Percentiles rank a stretch among this genome's conserved stretches.
These are phyloP conservation scores for Fusarium longipes DNA, from an alignment of 2,329 filamentous ascomycete species.

Conservation along the genomic window DNA sequence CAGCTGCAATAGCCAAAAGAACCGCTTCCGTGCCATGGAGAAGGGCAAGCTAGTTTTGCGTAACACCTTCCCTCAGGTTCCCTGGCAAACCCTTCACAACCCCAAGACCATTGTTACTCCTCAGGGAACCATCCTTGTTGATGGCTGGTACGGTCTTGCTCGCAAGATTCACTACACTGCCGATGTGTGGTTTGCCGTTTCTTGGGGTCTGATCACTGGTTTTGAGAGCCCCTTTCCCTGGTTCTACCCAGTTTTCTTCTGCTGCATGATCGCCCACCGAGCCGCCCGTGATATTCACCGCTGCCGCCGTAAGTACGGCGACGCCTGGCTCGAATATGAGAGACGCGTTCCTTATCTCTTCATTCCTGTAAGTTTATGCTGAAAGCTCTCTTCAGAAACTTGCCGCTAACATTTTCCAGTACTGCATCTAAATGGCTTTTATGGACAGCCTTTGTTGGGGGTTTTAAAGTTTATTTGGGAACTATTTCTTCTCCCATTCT, in stretches of 20 bases:
- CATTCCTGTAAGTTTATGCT: slow-evolving; percentile 67
- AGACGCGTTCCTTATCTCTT: slow-evolving; percentile 83
- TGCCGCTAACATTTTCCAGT: slow-evolving; percentile 48
- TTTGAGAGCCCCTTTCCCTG: slow-evolving; percentile 82
- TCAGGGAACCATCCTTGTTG: slow-evolving; percentile 79
- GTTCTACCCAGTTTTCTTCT: slow-evolving; percentile 91
- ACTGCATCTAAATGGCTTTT: slow-evolving; percentile 53
- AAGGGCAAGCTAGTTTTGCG: slow-evolving; percentile 76
- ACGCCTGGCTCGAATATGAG: slow-evolving; percentile 84
- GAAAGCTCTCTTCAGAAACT: neutral
- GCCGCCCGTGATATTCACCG: slow-evolving; percentile 80
- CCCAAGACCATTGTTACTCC: slow-evolving; percentile 80
- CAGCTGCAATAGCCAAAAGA: slow-evolving; percentile 92
- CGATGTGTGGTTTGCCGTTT: slow-evolving; percentile 61
- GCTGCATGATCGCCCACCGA: slow-evolving; percentile 83
- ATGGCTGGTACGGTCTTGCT: slow-evolving; percentile 85
- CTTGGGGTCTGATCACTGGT: slow-evolving; percentile 64
- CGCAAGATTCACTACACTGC: slow-evolving; percentile 70
- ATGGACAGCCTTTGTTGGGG: neutral
- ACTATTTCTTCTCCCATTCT: slow-evolving; percentile 5
- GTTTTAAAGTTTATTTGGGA: neutral
- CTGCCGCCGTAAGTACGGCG: slow-evolving; percentile 83
- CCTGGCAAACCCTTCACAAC: slow-evolving; percentile 85
- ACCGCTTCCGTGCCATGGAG: slow-evolving; percentile 85
- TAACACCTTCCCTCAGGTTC: slow-evolving; percentile 89